Conservation (phyloP, 176 grass and related monocot genomes). For the Rhynchospora breviuscula region DNA sequence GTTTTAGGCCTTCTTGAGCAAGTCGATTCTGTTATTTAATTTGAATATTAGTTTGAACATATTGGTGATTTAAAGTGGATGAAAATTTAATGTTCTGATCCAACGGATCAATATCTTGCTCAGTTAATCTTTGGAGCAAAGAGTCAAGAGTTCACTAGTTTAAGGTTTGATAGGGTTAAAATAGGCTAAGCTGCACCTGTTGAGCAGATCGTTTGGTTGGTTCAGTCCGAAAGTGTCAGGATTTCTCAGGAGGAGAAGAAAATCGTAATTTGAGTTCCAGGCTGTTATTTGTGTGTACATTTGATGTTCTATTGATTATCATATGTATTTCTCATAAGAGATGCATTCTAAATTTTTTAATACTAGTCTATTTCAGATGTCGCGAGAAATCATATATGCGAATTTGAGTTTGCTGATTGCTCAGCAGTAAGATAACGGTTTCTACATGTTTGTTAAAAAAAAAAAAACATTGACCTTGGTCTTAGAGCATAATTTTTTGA, state of each 20-base stretch:
- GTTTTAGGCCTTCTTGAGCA: too few relatives aligned
- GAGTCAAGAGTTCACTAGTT: slow-evolving; percentile 26
- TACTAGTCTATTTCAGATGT: slow-evolving; percentile 5
- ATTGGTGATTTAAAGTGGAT: too few relatives aligned
- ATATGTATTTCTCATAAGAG: slow-evolving; percentile 11
- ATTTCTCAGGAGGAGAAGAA: slow-evolving; percentile 28
- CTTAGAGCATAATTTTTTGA: background rate
- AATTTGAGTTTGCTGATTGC: background rate
- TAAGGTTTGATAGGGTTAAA: slow-evolving; percentile 40
- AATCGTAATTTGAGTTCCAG: slow-evolving; percentile 55
- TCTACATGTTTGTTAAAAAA: too few relatives aligned
- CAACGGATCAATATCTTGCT: too few relatives aligned
- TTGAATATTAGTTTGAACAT: too few relatives aligned
- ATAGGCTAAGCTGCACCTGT: slow-evolving; percentile 40
- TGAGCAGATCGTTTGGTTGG: slow-evolving; percentile 30
- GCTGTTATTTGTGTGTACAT: slow-evolving; percentile 36
- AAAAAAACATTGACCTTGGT: too few relatives aligned
- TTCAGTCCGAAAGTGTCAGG: slow-evolving; percentile 70
- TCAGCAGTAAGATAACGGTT: background rate
- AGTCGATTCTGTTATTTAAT: too few relatives aligned
- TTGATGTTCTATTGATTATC: slow-evolving; percentile 1
- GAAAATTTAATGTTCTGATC: too few relatives aligned
- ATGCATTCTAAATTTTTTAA: background rate
- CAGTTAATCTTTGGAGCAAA: background rate
- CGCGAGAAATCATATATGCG: background rate